Percentiles rank a stretch among this genome's conserved stretches.
These are phyloP conservation scores for Monilinia vaccinii-corymbosi DNA, from an alignment of 2,329 filamentous ascomycete species.

Conservation along the genomic window DNA sequence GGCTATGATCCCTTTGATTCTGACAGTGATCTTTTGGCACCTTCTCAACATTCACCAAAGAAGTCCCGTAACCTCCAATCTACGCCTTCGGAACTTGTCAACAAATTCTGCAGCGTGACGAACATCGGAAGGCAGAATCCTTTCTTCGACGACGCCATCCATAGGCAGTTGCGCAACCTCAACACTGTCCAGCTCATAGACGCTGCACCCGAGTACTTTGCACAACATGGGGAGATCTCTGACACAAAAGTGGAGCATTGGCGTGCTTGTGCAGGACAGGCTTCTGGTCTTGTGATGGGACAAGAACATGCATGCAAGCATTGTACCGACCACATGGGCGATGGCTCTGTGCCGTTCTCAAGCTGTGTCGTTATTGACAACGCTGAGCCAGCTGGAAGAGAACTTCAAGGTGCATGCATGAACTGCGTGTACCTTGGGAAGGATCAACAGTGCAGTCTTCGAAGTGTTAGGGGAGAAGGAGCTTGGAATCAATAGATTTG, in stretches of 20 bases:
- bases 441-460: conserved; percentile 3
- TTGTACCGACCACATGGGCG: background rate
- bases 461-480: background rate
- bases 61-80: background rate
- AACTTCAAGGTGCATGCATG: background rate
- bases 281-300: background rate
- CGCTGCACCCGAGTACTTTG: background rate
- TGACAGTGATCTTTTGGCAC: background rate
- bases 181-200: background rate
- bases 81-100: background rate
- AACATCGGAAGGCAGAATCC: background rate
- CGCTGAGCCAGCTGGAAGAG: background rate
- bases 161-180: background rate
- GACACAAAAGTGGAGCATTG: background rate
- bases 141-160: background rate
- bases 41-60: background rate
- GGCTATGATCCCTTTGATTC: background rate
- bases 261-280: conserved; percentile 2
- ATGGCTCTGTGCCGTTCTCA: background rate
- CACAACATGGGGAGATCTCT: background rate
- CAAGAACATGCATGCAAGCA: background rate
- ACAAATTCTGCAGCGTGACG: background rate
- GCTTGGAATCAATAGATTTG: background rate
- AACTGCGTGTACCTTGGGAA: background rate
- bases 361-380: background rate